Conservation (phyloP, 225 moss, liverwort and hornwort genomes). For the Lunularia cruciata region DNA sequence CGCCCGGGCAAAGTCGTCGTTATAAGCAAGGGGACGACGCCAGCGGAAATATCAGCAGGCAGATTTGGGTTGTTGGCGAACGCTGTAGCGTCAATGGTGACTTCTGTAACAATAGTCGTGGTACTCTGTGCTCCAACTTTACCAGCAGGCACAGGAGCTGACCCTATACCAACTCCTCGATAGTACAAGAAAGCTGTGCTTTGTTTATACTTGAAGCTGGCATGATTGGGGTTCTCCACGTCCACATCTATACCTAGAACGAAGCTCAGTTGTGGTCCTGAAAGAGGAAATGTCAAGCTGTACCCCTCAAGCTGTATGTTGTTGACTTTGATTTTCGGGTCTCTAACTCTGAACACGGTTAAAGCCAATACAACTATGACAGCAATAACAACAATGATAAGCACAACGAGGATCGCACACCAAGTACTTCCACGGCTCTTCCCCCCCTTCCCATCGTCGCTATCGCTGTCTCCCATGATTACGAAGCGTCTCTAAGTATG, state of each 20-base stretch:
- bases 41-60: conserved; percentile 24
- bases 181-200: conserved; percentile 43
- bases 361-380: conserved; percentile 43
- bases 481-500: too few species aligned
- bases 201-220: conserved; percentile 42
- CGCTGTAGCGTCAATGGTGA: conserved; percentile 17
- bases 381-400: conserved; percentile 26
- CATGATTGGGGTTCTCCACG: conserved; percentile 42
- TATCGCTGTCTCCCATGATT: too few species aligned
- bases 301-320: conserved; percentile 31
- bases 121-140: conserved; percentile 28
- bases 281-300: conserved; percentile 32
- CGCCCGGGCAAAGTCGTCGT: conserved; percentile 27
- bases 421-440: too few species aligned
- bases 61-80: conserved; percentile 32
- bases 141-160: conserved; percentile 31
- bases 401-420: conserved; percentile 29
- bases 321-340: conserved; percentile 35
- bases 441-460: too few species aligned
- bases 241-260: conserved; percentile 17
- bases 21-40: conserved; percentile 25
- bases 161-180: conserved; percentile 17
- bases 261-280: conserved; percentile 42
- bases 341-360: conserved; percentile 48
- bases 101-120: conserved; percentile 14